Evolutionary conservation across 164 flowering plant species (phyloP).

Genomic region (Stephania cephalantha): DNA sequence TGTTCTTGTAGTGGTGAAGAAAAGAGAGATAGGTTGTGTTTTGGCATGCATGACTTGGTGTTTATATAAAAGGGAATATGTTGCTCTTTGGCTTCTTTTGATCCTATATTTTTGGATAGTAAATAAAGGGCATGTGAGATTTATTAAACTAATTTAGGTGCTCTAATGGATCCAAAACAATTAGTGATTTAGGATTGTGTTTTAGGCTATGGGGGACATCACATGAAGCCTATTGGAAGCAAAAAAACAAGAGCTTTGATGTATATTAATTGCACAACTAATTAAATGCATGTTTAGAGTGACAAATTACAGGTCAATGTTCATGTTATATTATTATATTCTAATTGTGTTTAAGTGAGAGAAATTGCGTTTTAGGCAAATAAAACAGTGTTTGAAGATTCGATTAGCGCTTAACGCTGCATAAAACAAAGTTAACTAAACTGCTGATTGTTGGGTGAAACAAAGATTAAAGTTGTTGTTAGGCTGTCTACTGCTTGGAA

Average conservation of each 20-base stretch:
- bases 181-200: slow-evolving; percentile 25
- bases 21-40: neutral
- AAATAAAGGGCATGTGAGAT: slow-evolving; percentile 32
- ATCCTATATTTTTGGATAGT: slow-evolving; percentile 7
- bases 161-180: slow-evolving; percentile 51
- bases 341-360: neutral
- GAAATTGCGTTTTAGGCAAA: neutral
- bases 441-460: neutral
- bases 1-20: neutral
- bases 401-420: neutral
- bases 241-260: neutral
- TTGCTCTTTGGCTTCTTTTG: slow-evolving; percentile 12
- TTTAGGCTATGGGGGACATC: slow-evolving; percentile 35
- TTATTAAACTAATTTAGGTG: slow-evolving; percentile 26
- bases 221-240: slow-evolving; percentile 39
- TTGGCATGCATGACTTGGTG: slow-evolving; percentile 23
- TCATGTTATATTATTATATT: neutral
- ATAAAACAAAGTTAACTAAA: neutral
- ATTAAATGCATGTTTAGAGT: neutral
- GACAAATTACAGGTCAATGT: slow-evolving; percentile 1
- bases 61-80: slow-evolving; percentile 28
- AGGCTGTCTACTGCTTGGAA: neutral
- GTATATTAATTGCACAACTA: neutral
- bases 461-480: neutral
- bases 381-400: neutral